These are phyloP conservation scores for Claviceps spartinae DNA, from an alignment of 2,329 filamentous ascomycete genomes.

Conservation along the genomic window DNA sequence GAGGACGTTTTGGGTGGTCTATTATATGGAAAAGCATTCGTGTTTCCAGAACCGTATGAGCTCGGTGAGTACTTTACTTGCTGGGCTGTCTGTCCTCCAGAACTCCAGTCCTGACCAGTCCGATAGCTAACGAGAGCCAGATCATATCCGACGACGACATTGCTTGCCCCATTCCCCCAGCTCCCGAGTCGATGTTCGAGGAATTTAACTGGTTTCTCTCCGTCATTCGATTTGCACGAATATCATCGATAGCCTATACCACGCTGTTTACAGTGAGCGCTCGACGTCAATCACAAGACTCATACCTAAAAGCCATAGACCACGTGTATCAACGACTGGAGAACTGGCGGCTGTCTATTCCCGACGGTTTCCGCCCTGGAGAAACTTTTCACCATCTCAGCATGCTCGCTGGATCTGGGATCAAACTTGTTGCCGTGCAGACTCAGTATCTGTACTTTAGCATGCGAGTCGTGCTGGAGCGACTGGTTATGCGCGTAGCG, in stretches of 20 bases:
- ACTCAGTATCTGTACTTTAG: conserved; percentile 19
- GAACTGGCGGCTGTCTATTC: conserved; percentile 17
- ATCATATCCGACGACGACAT: conserved; percentile 24
- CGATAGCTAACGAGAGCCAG: conserved; percentile 9
- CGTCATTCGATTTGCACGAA: conserved; percentile 16
- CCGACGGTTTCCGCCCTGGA: conserved; percentile 17
- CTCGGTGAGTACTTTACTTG: conserved; percentile 15
- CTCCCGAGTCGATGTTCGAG: conserved; percentile 18
- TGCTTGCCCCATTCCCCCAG: conserved; percentile 19
- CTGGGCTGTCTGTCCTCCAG: too few species aligned
- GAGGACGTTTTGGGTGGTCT: conserved; percentile 26
- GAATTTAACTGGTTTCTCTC: conserved; percentile 22
- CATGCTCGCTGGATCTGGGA: conserved; percentile 7
- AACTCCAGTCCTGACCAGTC: not conserved
- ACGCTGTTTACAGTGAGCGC: conserved; percentile 23
- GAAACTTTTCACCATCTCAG: conserved; percentile 9
- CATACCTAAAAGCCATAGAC: conserved; percentile 11
- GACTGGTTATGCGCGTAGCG: conserved; percentile 16
- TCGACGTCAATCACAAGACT: conserved; percentile 10
- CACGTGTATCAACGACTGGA: conserved; percentile 15
- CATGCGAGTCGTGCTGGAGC: conserved; percentile 17
- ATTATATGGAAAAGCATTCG: conserved; percentile 22
- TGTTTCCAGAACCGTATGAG: conserved; percentile 17
- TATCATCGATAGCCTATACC: conserved; percentile 20
- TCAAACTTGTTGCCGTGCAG: conserved; percentile 12